These are phyloP conservation scores for Aspergillus quadricinctus DNA, from an alignment of 2,329 filamentous ascomycete genomes.

Conservation along the genomic window DNA sequence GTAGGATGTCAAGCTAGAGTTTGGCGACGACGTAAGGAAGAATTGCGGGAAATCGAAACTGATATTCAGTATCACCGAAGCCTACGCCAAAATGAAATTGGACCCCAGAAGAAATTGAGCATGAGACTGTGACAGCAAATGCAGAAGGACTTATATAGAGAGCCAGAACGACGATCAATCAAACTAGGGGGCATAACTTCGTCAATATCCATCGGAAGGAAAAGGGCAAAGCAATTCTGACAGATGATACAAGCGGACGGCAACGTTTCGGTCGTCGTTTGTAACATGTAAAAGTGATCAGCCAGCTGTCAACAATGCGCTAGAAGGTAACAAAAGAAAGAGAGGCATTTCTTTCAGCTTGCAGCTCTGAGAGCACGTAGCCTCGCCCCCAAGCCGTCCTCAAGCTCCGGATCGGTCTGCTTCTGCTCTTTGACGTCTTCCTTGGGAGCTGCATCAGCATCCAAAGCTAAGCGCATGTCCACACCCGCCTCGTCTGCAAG, in stretches of 20 bases:
- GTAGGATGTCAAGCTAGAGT: background rate
- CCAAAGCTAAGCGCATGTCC: slow-evolving; percentile 38
- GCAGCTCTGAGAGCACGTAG: slow-evolving; percentile 38
- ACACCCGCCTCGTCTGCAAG: slow-evolving; percentile 43
- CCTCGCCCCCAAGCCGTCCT: slow-evolving; percentile 40
- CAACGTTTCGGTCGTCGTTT: background rate
- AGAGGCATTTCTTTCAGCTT: slow-evolving; percentile 17
- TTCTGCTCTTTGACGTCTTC: slow-evolving; percentile 40
- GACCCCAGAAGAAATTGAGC: background rate
- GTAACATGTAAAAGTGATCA: too few species aligned
- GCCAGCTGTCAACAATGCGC: background rate
- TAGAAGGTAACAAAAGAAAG: background rate
- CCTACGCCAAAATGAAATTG: background rate
- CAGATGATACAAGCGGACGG: background rate
- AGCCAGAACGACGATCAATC: slow-evolving; percentile 11
- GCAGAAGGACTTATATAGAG: background rate
- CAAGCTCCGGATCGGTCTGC: slow-evolving; percentile 34
- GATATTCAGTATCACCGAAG: background rate
- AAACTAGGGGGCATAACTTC: slow-evolving; percentile 10
- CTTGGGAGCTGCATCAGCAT: slow-evolving; percentile 36
- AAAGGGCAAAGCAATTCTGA: background rate
- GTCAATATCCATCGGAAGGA: slow-evolving; percentile 2
- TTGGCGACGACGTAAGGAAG: background rate
- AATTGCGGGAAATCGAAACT: background rate
- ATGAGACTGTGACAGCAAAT: background rate